Base-by-base conservation (phyloP, 164 flowering plant species). In the Platanus orientalis region DNA sequence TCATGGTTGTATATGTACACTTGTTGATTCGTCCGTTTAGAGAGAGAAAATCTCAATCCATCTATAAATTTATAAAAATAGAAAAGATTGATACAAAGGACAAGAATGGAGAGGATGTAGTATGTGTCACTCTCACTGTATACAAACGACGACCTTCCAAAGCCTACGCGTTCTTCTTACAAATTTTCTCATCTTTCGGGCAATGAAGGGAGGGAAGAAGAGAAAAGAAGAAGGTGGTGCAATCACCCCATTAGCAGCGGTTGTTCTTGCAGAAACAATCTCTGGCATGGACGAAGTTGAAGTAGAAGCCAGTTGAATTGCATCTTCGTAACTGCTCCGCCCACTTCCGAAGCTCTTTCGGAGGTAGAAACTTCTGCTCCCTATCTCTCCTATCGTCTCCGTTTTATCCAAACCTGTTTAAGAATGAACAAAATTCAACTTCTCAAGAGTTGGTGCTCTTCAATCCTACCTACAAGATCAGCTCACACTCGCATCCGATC, bases 281-380 rank as follows among this genome's bases (percentile, higher is more conserved):
- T 63, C 69, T 34, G 73, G 24, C 25, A 29, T 32, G 19, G 48
- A 19, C 28, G 73, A 57, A 66, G 27, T 7, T 1, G 13, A 47
- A 24, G 30, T 44, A 36, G 42, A 36, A 36, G 42, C 58, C 58
- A 58, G 61, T 10, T 28, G 57, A 42, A 24, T 50, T n/a, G 28
- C 57, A 48, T 60, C 62, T 16, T 59, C 25, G 17, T 54, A 39
- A 32, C 39, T 20, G 25, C 72, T 72, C 68, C 24, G 42, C 42
- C 42, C 13, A 3, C 42, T 36, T 10, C 4, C 4, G 42, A 10
- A 7, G 20, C 76, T 69, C 69, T 69, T 81, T 47, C 91, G 76
- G 2, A 92, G 87, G 61, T 86, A 88, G 62, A 90, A 92, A 69
- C 78, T 90, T 73, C 98, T 76, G 68, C 80, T 81, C 2, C 95